Evolutionary conservation across 2,329 filamentous ascomycete genomes (phyloP), one percentile per base, ranked within the genome.

Genomic region (Akanthomyces uredinophilus): DNA sequence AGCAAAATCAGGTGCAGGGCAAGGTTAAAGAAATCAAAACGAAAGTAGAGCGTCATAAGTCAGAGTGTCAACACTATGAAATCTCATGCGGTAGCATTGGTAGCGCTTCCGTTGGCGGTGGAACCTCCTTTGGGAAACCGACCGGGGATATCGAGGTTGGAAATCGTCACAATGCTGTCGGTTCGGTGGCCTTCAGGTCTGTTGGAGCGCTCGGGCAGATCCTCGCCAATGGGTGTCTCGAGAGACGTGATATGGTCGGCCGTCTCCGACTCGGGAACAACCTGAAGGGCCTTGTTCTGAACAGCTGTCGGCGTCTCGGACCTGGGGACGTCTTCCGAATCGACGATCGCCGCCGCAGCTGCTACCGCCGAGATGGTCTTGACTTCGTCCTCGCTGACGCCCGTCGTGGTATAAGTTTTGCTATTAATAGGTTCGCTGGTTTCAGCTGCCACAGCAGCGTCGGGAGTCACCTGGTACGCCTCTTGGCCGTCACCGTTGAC

Each of bases 141-240:
- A 13, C 89, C 89, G 4, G 89, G 89, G 20, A 92, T 82, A 69
- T 89, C 87, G 56, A 91, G 74, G 69, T 87, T 82, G 60, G 85
- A 86, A 50, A 90, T 83, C 32, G 82, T 84, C 14, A 81, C 78
- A 7, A 80, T 77, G 66, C 81, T 80, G 52, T 79, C 75, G 16
- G 72, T 75, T 54, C 78, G 63, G 44, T 71, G 66, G 46, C 69
- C 70, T 16, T 61, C 39, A 6, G 60, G 62, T 35, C 57, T 54
- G 54, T 53, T 57, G 11, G 59, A 58, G 16, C 47, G 47, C 5
- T 56, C 46, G 3, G 64, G 58, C 24, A 61, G 29, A 64, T 63
- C 35, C 66, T 64, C 53, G 6, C 61, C 56, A 11, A 63, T 11
- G n/a, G 64, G 50, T 6, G 66, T 47, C 27, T 50, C 62, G 4